Percentiles rank a stretch among this genome's conserved stretches.
phyloP scores from a whole-genome alignment of 2,329 filamentous ascomycete genomes.

The Tolypocladium guangdongense region DNA sequence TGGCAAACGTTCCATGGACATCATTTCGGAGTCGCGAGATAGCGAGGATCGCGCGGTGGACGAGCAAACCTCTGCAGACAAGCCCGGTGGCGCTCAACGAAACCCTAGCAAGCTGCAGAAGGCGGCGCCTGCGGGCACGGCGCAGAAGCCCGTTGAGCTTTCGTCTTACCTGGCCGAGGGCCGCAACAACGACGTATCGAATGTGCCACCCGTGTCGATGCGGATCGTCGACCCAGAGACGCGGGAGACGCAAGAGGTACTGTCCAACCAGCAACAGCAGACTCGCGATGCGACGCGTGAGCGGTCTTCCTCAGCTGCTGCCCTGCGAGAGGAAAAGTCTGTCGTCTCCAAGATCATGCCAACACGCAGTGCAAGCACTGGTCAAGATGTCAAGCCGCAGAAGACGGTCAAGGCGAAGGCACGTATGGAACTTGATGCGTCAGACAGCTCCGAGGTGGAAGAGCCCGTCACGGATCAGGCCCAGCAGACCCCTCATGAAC shows the following conservation, averaged over 20 bases:
- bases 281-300: conserved; percentile 16
- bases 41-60: conserved; percentile 32
- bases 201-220: conserved; percentile 45
- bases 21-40: conserved; percentile 29
- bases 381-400: conserved; percentile 38
- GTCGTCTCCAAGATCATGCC: conserved; percentile 9
- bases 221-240: conserved; percentile 47
- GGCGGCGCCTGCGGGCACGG: conserved; percentile 31
- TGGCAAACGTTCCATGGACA: conserved; percentile 53
- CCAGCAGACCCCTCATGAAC: conserved; percentile 8
- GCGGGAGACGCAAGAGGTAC: conserved; percentile 27
- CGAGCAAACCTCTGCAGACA: conserved; percentile 35
- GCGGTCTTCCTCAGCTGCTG: conserved; percentile 22
- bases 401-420: conserved; percentile 41
- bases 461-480: conserved; percentile 21
- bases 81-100: conserved; percentile 34
- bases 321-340: conserved; percentile 25
- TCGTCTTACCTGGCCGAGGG: conserved; percentile 31
- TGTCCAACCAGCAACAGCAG: conserved; percentile 17
- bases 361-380: conserved; percentile 18
- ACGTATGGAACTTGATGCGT: conserved; percentile 59
- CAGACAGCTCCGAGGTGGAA: conserved; percentile 47
- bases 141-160: conserved; percentile 27
- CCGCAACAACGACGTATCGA: conserved; percentile 40
- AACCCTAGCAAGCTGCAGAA: conserved; percentile 63